A percentile compares a stretch with the other conserved stretches of the same genome.
Conservation (phyloP, 2,329 filamentous ascomycete species). For the Aspergillus sergii region DNA sequence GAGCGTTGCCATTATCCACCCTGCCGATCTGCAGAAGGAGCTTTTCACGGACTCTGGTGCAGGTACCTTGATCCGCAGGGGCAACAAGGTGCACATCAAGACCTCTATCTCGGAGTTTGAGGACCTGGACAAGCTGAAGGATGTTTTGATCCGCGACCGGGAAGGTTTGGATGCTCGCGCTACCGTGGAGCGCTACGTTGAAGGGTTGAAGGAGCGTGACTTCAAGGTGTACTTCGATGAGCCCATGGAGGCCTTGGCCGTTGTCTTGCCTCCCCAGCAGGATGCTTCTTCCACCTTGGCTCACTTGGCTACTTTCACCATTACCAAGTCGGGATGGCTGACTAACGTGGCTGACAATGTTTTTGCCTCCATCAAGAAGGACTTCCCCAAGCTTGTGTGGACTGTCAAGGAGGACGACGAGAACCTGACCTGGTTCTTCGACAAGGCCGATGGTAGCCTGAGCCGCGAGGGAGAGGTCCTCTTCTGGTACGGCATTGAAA, state of each 20-base stretch:
- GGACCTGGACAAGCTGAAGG: slow-evolving; percentile 75
- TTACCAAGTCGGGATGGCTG: slow-evolving; percentile 92
- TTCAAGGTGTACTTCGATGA: slow-evolving; percentile 97
- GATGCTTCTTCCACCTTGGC: slow-evolving; percentile 64
- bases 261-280: slow-evolving; percentile 75
- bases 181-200: slow-evolving; percentile 83
- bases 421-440: slow-evolving; percentile 97
- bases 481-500: slow-evolving; percentile 93
- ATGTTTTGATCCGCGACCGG: slow-evolving; percentile 77
- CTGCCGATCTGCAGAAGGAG: slow-evolving; percentile 93
- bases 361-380: slow-evolving; percentile 90
- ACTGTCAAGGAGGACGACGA: slow-evolving; percentile 96
- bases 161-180: slow-evolving; percentile 79
- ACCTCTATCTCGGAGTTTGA: slow-evolving; percentile 73
- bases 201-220: slow-evolving; percentile 72
- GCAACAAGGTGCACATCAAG: slow-evolving; percentile 81
- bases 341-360: slow-evolving; percentile 95
- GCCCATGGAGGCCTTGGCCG: slow-evolving; percentile 85
- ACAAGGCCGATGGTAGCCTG: slow-evolving; percentile 92
- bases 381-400: slow-evolving; percentile 89
- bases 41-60: slow-evolving; percentile 95
- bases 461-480: slow-evolving; percentile 84
- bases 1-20: slow-evolving; percentile 96
- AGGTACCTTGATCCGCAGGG: slow-evolving; percentile 87
- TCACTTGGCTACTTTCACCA: slow-evolving; percentile 85